phyloP scores from a whole-genome alignment of 2,329 filamentous ascomycete species.

The Plenodomus tracheiphilus region DNA sequence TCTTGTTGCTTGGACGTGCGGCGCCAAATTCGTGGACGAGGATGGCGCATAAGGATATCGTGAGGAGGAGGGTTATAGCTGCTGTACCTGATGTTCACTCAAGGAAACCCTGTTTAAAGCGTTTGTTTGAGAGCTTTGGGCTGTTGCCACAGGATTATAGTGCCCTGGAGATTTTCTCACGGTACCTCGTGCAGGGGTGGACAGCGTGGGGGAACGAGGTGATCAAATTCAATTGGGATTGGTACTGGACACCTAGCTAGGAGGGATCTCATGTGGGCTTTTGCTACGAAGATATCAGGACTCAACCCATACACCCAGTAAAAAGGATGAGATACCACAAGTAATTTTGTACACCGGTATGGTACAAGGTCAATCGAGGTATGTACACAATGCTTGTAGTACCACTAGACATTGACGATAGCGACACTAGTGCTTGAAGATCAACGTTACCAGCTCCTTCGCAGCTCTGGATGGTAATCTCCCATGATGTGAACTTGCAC shows the following conservation, averaged over 20 bases:
- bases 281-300: too few species aligned
- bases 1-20: conserved; percentile 63
- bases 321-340: too few species aligned
- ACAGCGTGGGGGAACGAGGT: conserved; percentile 78
- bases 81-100: conserved; percentile 78
- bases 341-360: too few species aligned
- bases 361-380: too few species aligned
- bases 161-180: conserved; percentile 76
- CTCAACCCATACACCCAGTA: too few species aligned
- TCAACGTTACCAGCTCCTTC: too few species aligned
- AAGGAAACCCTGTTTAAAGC: conserved; percentile 72
- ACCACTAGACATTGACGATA: too few species aligned
- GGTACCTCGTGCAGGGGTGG: conserved; percentile 75
- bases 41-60: conserved; percentile 25
- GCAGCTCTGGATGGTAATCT: too few species aligned
- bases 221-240: conserved; percentile 66
- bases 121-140: conserved; percentile 61
- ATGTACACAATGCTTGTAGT: too few species aligned
- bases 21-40: conserved; percentile 28
- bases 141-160: conserved; percentile 50
- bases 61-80: conserved; percentile 62
- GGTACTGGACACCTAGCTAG: conserved; percentile 50
- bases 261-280: background rate
- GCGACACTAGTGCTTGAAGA: too few species aligned
- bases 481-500: too few species aligned